Conservation (phyloP, 2,329 filamentous ascomycete species). For the Hypoxylon sp. region DNA sequence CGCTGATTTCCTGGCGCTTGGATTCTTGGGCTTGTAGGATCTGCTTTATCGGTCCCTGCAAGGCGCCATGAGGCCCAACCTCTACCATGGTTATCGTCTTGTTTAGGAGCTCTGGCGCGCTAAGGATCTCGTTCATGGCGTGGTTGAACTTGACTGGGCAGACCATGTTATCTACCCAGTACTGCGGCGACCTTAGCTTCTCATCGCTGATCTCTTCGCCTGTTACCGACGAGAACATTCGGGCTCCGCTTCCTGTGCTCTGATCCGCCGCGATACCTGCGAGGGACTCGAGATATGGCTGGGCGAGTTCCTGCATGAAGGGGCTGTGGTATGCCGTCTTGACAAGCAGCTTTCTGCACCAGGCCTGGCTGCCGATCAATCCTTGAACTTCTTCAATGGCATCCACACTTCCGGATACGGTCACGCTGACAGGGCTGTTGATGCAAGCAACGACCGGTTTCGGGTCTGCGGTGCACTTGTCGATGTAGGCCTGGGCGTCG, state of each 20-base stretch:
- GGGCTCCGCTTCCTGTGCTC: constrained; percentile 19
- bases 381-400: constrained; percentile 43
- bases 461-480: constrained; percentile 36
- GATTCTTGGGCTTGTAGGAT: constrained; percentile 43
- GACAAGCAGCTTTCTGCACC: constrained; percentile 49
- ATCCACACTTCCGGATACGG: constrained; percentile 40
- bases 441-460: constrained; percentile 43
- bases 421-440: constrained; percentile 44
- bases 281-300: constrained; percentile 45
- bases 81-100: constrained; percentile 43
- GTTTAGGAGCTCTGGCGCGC: constrained; percentile 23
- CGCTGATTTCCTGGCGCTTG: constrained; percentile 37
- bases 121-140: constrained; percentile 40
- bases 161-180: constrained; percentile 47
- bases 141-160: constrained; percentile 49
- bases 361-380: constrained; percentile 42
- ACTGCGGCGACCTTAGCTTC: constrained; percentile 35
- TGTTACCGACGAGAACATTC: constrained; percentile 44
- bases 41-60: constrained; percentile 48
- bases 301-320: constrained; percentile 49
- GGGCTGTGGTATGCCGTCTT: constrained; percentile 55
- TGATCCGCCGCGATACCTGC: constrained; percentile 29
- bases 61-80: constrained; percentile 48
- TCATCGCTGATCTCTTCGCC: constrained; percentile 38
- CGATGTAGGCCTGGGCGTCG: constrained; percentile 36